Evolutionary conservation across 1,139 yeast species (phyloP), one percentile per base, ranked within the genome.

Genomic region (Debaryomyces udenii): DNA sequence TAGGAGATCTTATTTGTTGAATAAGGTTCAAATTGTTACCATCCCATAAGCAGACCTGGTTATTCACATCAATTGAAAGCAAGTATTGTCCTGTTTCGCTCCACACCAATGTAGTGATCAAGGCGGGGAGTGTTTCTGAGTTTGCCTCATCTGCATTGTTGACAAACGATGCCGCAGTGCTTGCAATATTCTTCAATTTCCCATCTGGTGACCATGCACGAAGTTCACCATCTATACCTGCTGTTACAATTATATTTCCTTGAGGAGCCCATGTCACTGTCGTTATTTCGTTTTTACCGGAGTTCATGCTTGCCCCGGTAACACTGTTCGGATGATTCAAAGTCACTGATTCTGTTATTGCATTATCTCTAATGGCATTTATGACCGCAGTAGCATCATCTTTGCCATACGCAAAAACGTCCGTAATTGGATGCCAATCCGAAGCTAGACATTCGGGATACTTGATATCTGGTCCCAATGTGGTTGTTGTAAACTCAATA

Each of bases 141-240:
- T 44, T 37, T 22, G 24, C 26, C 18, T 15, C n/a, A 9, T 26
- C 41, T 32, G 30, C 26, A 26, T 36, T 24, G 16, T 16, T 24
- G n/a, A 14, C 37, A 7, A 46, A 42, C 2, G 42, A 20, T n/a
- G 30, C 37, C 11, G 37, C 37, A 0, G 53, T 45, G 37, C 57
- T 61, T 16, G 69, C 74, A 1, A 85, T 78, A 49, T 82, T 84
- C 45, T 80, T 70, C 37, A 88, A 68, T 32, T 73, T 72, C 0
- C 91, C 93, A 40, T 79, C 82, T 0, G 78, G 74, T 14, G 80
- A 73, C 93, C 93, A 86, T 10, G 84, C 68, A 42, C 89, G 64
- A 10, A 86, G 54, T 50, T 84, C 91, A 13, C 93, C 91, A 49
- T 70, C 70, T 37, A 74, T 76, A 2, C 79, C 76, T 1, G 80